phyloP scores from a whole-genome alignment of 306 rosid species.

The Begonia peltatifolia region DNA sequence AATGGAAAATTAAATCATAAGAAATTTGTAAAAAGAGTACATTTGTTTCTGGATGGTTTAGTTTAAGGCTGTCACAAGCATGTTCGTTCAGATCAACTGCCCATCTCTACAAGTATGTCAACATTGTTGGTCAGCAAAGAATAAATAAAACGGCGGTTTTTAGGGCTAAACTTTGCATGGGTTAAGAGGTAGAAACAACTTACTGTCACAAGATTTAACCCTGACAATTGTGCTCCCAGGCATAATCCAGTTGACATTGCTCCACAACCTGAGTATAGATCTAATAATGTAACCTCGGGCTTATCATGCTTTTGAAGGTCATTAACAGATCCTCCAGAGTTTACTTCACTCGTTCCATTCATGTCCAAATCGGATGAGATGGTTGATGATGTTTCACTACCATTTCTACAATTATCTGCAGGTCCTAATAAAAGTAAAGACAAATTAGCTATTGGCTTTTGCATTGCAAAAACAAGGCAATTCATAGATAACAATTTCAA shows the following conservation, averaged over 20 bases:
- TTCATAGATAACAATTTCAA: neutral
- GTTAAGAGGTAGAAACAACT: constrained; percentile 3
- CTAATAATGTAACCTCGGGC: constrained; percentile 35
- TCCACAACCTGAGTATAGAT: constrained; percentile 79
- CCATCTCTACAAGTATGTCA: constrained; percentile 37
- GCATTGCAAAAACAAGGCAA: neutral
- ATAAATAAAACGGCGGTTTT: no score
- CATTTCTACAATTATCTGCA: constrained; percentile 21
- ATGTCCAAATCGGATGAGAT: constrained; percentile 45
- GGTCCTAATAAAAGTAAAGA: neutral
- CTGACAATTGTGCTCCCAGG: constrained; percentile 43
- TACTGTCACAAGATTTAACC: constrained; percentile 64
- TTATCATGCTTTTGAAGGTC: constrained; percentile 7
- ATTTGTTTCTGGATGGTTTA: constrained; percentile 69
- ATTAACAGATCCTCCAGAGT: constrained; percentile 11
- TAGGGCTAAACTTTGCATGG: no score
- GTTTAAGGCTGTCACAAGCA: constrained; percentile 49
- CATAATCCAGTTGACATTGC: constrained; percentile 91
- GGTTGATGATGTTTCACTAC: constrained; percentile 50
- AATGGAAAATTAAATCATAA: neutral
- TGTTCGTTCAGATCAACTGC: constrained; percentile 54
- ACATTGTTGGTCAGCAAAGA: no score
- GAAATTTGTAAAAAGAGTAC: constrained; percentile 10
- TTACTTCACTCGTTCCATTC: constrained; percentile 18
- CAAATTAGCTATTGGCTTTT: constrained; percentile 2